Conservation (phyloP, 148 eudicot genomes). For the Hydrangea macrophylla region DNA sequence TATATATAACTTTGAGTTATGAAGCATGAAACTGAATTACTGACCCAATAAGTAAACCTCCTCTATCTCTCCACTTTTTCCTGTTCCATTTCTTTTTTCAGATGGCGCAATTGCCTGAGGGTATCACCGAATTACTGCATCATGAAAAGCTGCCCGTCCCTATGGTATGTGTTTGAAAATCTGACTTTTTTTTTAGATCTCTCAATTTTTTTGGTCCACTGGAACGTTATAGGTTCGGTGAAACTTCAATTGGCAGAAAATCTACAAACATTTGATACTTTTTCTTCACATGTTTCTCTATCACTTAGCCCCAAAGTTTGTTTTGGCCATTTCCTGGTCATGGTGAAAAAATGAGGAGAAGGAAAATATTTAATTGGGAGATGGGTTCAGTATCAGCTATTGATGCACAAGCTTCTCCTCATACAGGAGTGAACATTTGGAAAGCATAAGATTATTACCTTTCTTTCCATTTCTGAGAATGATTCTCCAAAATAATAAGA, state of each 20-base stretch:
- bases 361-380: background rate
- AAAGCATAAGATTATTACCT: background rate
- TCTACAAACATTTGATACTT: background rate
- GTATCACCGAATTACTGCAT: conserved; percentile 79
- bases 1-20: background rate
- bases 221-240: too few species aligned
- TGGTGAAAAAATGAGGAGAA: too few species aligned
- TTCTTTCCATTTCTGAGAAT: background rate
- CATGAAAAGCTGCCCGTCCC: conserved; percentile 76
- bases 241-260: background rate
- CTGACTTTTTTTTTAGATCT: too few species aligned
- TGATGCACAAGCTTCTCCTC: background rate
- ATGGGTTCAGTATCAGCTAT: background rate
- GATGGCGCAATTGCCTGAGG: conserved; percentile 96
- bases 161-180: conserved; percentile 50
- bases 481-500: background rate
- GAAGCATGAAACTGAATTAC: background rate
- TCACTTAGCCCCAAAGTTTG: too few species aligned
- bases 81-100: conserved; percentile 27
- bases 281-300: too few species aligned
- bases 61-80: background rate
- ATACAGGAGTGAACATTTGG: background rate
- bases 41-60: too few species aligned
- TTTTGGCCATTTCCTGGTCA: too few species aligned
- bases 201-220: too few species aligned